A percentile compares a stretch with the other conserved stretches of the same genome.
Evolutionary conservation across 805 yeast genomes (phyloP).

Genomic region (Yamadazyma akitaensis): DNA sequence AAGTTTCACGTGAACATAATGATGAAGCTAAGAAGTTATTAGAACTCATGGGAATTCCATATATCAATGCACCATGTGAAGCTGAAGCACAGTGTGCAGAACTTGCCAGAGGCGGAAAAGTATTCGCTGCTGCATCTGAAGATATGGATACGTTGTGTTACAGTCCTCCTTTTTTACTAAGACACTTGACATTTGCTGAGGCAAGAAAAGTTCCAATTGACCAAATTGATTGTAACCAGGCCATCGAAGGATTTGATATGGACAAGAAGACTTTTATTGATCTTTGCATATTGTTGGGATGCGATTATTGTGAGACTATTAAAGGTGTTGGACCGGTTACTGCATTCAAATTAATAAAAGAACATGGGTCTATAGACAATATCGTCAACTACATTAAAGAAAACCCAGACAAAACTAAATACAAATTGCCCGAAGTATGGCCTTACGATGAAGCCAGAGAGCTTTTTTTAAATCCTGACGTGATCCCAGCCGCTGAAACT

Average conservation of each 20-base stretch:
- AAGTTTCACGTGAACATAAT: conserved; percentile 85
- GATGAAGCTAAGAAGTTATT: conserved; percentile 86
- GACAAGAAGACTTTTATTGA: conserved; percentile 76
- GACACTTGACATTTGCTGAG: conserved; percentile 93
- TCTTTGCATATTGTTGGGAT: conserved; percentile 87
- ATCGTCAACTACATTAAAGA: conserved; percentile 63
- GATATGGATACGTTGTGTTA: conserved; percentile 99
- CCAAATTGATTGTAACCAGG: conserved; percentile 67
- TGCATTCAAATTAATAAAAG: conserved; percentile 82
- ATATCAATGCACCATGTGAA: conserved; percentile 91
- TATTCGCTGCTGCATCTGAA: conserved; percentile 95
- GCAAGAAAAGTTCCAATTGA: conserved; percentile 90
- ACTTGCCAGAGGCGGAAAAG: conserved; percentile 83
- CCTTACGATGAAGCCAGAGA: conserved; percentile 86
- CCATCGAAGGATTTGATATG: conserved; percentile 76
- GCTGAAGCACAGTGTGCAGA: conserved; percentile 99
- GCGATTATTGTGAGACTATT: conserved; percentile 96
- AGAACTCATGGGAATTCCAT: conserved; percentile 92
- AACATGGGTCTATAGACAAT: conserved; percentile 77
- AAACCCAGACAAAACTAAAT: conserved; percentile 56
- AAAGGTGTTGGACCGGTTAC: conserved; percentile 96
- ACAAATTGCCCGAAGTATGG: conserved; percentile 92
- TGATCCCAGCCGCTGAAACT: conserved; percentile 55
- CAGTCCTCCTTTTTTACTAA: conserved; percentile 73
- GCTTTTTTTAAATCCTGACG: conserved; percentile 80